Base-by-base conservation (phyloP, 2,329 filamentous ascomycete genomes). In the Cryphonectria japonica region DNA sequence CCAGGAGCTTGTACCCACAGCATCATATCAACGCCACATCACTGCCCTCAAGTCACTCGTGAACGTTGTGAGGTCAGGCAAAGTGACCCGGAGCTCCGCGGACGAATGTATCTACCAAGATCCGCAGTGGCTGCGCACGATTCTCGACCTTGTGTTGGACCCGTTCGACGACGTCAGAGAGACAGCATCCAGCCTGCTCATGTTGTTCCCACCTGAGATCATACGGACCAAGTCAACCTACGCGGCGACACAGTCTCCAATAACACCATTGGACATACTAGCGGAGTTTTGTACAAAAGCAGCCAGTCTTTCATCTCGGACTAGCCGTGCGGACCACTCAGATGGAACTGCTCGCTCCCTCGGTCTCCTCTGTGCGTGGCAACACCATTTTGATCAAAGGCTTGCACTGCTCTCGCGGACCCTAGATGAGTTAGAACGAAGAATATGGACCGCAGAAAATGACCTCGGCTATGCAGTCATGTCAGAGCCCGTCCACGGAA, bases 131-230 rank as follows among this genome's bases (percentile, higher is more conserved):
- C 80, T 88, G 14, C 85, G 92, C 64, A 84, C 90, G 5, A 83
- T 98, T 8, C 83, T 95, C 19, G 94, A 97, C 78, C 87, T 97
- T 32, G 81, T 97, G 9, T 85, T 97, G 77, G 93, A 99, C 76
- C 93, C 95, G 0, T 99, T 97, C 77, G 96, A 98, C 70, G 96
- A 99, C 79, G 92, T 98, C 5, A 87, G 95, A 75, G 89, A 87
- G 60, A 80, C 82, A 52, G 86, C 89, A 2, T 82, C 85, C 0
- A 80, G 79, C 1, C 81, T 90, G 2, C 75, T 92, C 39, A 84
- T 83, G 67, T 76, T 87, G n/a, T 83, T 88, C 57, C 80, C 83
- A 2, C 80, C 82, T 34, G 75, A 78, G 22, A 78, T 80, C 34
- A 83, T 78, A 29, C 71, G 74, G 52, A 74, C 66, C 62, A 79